phyloP scores from a whole-genome alignment of 768 basidiomycete species.

The Termitomyces sp. region DNA sequence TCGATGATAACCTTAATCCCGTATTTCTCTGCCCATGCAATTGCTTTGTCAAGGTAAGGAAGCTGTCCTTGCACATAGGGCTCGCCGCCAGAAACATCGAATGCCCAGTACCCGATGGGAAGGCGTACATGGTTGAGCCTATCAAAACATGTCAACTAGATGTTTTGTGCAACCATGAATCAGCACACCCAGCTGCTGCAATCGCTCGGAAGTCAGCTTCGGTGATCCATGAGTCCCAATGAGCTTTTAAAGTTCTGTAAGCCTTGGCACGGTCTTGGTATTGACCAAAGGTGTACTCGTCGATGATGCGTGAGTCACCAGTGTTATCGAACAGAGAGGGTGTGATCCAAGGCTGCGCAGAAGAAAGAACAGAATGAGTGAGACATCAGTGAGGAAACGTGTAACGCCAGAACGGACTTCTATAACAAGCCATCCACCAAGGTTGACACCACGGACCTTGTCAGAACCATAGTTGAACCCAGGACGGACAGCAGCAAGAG shows the following conservation, averaged over 20 bases:
- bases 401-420: constrained; percentile 26
- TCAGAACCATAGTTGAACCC: constrained; percentile 69
- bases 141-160: constrained; percentile 4
- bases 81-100: constrained; percentile 73
- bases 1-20: constrained; percentile 82
- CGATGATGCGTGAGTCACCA: constrained; percentile 52
- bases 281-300: constrained; percentile 77
- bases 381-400: not conserved
- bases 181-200: constrained; percentile 63
- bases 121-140: constrained; percentile 80
- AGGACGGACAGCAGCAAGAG: constrained; percentile 32
- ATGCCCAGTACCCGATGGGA: constrained; percentile 91
- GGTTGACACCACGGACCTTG: constrained; percentile 80
- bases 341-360: constrained; percentile 66
- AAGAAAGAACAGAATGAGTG: constrained; percentile 3
- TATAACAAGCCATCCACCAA: constrained; percentile 56
- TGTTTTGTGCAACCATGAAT: not conserved
- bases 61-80: constrained; percentile 78
- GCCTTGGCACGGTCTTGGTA: constrained; percentile 51
- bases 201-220: constrained; percentile 74
- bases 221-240: constrained; percentile 85
- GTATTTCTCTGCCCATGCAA: constrained; percentile 65
- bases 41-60: constrained; percentile 60
- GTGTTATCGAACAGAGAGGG: constrained; percentile 72
- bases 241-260: constrained; percentile 42